Base-by-base conservation (phyloP, 371 early-diverging fungal species). In the Massospora cicadina region DNA sequence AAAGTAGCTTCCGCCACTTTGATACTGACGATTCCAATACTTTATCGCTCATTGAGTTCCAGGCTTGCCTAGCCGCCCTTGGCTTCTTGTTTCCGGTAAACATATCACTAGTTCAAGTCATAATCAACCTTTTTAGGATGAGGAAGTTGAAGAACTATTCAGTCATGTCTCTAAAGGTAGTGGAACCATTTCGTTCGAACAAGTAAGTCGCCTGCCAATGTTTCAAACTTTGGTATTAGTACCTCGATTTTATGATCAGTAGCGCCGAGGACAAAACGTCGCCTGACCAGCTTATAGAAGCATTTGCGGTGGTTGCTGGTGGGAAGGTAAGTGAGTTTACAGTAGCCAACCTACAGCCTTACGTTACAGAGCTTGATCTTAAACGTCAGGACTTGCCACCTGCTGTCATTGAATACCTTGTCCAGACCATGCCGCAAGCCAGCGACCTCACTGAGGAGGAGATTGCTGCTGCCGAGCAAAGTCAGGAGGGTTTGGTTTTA, bases 251-350 rank as follows among this genome's bases (percentile, higher is more conserved):
- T 67, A 84, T 93, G 86, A 83, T 88, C 1, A 80, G 81, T 32
- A 79, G 90, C 1, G 89, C 90, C 26, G 95, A 95, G 75, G 96
- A 95, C 72, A 84, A 88, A 67, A 86, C 91, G 1, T 84, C 88
- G 2, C 87, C 91, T 0, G 90, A 89, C 58, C 93, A 95, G 73
- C 75, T 95, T 10, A 75, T 75, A 28, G 83, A 86, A 63, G 84
- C 96, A 25, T 95, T 95, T 82, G 76, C 80, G 58, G 81, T 86
- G 24, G 80, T 94, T 60, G 89, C 95, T 0, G 82, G 76, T 2
- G 93, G 88, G 55, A 93, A 91, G 67, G 71, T 67, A 54, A 67
- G 59, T 67, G 7, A 29, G 10, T 32, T 21, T 25, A 53, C 32
- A 21, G 33, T 68, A 72, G 66, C 66, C 58, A 12, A 70, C 70